Evolutionary conservation across 768 basidiomycete species (phyloP).

Genomic region (Boletellus emodensis): DNA sequence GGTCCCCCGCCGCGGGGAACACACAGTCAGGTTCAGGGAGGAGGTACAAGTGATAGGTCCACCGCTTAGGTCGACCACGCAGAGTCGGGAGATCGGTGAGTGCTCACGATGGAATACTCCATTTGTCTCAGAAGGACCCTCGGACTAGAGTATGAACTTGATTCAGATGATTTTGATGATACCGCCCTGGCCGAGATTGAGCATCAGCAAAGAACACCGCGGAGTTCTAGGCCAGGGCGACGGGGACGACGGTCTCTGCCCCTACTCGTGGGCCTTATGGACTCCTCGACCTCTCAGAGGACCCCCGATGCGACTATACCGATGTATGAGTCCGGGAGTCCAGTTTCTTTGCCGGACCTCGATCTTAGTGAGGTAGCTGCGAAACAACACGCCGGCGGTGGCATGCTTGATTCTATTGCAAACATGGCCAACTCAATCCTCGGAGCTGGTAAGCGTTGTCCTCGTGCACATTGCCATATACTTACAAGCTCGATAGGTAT

Average conservation of each 20-base stretch:
- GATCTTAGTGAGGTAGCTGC: conserved; percentile 72
- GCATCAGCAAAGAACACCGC: conserved; percentile 19
- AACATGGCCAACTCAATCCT: conserved; percentile 97
- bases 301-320: conserved; percentile 56
- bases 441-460: conserved; percentile 66
- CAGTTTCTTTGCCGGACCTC: conserved; percentile 22
- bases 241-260: conserved; percentile 61
- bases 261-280: conserved; percentile 74
- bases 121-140: conserved; percentile 6
- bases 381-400: conserved; percentile 65
- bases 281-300: conserved; percentile 53
- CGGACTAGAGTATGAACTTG: conserved; percentile 74
- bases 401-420: conserved; percentile 74
- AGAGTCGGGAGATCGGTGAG: conserved; percentile 81
- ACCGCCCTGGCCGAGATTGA: conserved; percentile 29
- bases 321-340: conserved; percentile 35
- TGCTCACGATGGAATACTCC: conserved; percentile 25
- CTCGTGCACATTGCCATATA: conserved; percentile 7
- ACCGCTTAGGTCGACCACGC: conserved; percentile 63
- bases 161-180: conserved; percentile 78
- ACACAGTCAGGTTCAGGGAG: conserved; percentile 62
- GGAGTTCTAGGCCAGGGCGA: conserved; percentile 30
- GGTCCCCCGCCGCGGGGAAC: conserved; percentile 37
- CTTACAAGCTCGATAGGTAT: conserved; percentile 47
- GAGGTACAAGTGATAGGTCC: conserved; percentile 67